Percentiles rank a stretch among this genome's conserved stretches.
phyloP scores from a whole-genome alignment of 2,329 filamentous ascomycete genomes.

The Colletotrichum costaricense region DNA sequence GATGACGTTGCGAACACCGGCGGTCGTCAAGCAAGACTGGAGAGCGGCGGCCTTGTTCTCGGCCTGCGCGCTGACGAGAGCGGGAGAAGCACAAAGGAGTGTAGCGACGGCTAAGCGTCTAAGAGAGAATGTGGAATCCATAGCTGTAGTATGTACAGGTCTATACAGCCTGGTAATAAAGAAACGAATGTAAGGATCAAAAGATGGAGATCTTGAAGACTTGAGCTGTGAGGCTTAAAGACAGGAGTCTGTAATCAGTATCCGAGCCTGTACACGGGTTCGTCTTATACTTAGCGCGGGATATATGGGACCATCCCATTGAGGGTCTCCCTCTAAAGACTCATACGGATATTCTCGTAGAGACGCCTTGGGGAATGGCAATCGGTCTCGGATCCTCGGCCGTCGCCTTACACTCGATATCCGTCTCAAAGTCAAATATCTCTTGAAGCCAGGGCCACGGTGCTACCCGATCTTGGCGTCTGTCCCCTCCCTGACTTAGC shows the following conservation, averaged over 20 bases:
- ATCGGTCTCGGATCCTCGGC: background rate
- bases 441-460: background rate
- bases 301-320: slow-evolving; percentile 5
- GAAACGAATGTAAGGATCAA: slow-evolving; percentile 12
- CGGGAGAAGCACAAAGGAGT: slow-evolving; percentile 29
- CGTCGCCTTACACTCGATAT: slow-evolving; percentile 11
- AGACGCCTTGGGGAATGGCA: background rate
- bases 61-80: slow-evolving; percentile 27
- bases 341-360: background rate
- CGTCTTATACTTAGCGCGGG: slow-evolving; percentile 23
- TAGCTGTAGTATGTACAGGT: slow-evolving; percentile 20
- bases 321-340: background rate
- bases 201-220: background rate
- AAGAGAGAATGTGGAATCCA: slow-evolving; percentile 34
- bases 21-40: slow-evolving; percentile 31
- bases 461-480: background rate
- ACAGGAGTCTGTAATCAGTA: background rate
- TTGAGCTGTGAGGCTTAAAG: slow-evolving; percentile 1
- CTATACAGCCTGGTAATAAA: slow-evolving; percentile 1
- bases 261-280: slow-evolving; percentile 1
- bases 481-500: background rate
- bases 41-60: slow-evolving; percentile 23
- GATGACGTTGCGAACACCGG: slow-evolving; percentile 34
- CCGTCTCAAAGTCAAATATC: background rate
- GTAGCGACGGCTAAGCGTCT: slow-evolving; percentile 35